Conservation (phyloP, 169 alveolate genomes). For the Eimeria falciformis region DNA sequence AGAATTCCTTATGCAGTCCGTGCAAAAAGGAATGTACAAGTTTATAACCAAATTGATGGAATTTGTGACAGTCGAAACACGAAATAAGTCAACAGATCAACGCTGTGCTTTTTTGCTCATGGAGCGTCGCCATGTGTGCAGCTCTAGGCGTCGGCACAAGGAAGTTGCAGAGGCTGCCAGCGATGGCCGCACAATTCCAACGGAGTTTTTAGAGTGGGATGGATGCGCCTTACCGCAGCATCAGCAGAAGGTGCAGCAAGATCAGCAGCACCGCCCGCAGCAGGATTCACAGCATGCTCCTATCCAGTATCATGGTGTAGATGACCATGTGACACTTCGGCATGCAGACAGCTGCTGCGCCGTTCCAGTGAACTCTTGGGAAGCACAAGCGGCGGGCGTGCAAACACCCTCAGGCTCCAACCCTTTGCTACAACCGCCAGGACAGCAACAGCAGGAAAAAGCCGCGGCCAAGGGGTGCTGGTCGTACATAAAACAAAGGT, state of each 20-base stretch:
- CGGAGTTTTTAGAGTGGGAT: background rate
- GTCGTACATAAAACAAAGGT: slow-evolving; percentile 4
- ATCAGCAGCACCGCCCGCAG: slow-evolving; percentile 30
- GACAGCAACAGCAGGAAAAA: slow-evolving; percentile 6
- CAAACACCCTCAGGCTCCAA: too few relatives aligned
- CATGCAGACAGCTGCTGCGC: slow-evolving; percentile 19
- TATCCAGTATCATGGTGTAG: too few relatives aligned
- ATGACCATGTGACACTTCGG: background rate
- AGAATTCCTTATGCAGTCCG: too few relatives aligned
- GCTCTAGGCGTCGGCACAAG: slow-evolving; percentile 6
- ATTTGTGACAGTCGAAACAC: too few relatives aligned
- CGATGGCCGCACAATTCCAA: background rate
- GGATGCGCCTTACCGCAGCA: background rate
- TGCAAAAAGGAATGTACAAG: too few relatives aligned
- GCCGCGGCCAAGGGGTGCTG: slow-evolving; percentile 28
- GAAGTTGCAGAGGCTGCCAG: background rate
- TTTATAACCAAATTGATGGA: too few relatives aligned
- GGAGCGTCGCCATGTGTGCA: background rate
- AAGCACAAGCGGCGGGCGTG: slow-evolving; percentile 7
- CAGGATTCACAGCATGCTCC: background rate
- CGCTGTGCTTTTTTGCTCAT: too few relatives aligned
- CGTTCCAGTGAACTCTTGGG: slow-evolving; percentile 24
- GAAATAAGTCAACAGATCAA: too few relatives aligned
- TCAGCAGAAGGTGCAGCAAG: slow-evolving; percentile 48
- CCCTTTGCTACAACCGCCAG: background rate